phyloP scores from a whole-genome alignment of 2,329 filamentous ascomycete species.

The Pestalotiopsis sp. region DNA sequence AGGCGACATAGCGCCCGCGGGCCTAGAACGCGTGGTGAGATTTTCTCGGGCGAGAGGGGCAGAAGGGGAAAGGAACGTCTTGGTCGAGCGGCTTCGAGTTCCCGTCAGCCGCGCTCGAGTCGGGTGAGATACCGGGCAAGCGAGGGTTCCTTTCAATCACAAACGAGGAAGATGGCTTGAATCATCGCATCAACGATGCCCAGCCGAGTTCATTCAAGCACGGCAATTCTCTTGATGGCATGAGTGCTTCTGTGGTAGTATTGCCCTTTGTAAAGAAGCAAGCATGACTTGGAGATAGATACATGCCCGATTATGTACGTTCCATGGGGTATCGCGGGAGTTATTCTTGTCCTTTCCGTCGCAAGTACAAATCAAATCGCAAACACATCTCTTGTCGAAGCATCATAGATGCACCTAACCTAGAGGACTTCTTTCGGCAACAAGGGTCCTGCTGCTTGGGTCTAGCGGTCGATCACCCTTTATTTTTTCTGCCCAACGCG shows the following conservation, averaged over 20 bases:
- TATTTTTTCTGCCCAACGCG: not conserved
- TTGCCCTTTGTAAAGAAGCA: not conserved
- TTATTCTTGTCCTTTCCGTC: not conserved
- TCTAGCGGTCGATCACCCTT: not conserved
- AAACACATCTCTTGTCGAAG: not conserved
- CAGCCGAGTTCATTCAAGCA: not conserved
- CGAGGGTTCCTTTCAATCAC: not conserved
- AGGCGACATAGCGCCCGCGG: not conserved
- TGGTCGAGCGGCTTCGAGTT: not conserved
- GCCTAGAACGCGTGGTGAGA: not conserved
- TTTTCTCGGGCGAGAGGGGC: no score
- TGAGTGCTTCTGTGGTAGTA: not conserved
- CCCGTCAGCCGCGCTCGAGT: not conserved
- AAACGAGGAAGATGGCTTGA: not conserved
- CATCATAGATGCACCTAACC: not conserved
- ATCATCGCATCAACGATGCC: not conserved
- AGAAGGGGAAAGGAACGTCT: not conserved
- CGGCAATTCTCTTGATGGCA: not conserved
- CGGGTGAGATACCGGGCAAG: not conserved
- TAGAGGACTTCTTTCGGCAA: not conserved
- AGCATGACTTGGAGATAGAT: not conserved
- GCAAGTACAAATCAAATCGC: not conserved
- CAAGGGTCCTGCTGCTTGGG: not conserved
- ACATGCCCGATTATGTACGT: not conserved
- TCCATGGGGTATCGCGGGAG: not conserved